These are phyloP conservation scores for Amylostereum chailletii DNA, from an alignment of 1,284 basidiomycete genomes.

Conservation along the genomic window DNA sequence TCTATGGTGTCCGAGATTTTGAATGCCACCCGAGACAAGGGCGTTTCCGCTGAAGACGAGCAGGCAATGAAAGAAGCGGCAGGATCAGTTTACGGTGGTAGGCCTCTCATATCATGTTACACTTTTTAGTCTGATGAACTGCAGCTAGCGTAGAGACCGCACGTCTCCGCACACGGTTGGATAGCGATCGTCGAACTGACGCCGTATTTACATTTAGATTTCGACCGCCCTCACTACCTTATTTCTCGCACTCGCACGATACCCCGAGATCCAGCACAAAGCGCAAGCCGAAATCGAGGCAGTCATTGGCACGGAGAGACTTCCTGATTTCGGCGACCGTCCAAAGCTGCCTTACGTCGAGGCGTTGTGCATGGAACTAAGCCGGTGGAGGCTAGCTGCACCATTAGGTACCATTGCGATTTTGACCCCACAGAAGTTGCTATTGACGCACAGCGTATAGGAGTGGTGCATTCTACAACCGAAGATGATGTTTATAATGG, in stretches of 20 bases:
- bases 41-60: too few species aligned
- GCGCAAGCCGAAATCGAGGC: slow-evolving; percentile 19
- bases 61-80: too few species aligned
- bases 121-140: too few species aligned
- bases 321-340: slow-evolving; percentile 19
- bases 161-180: background rate
- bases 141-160: background rate
- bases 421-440: too few species aligned
- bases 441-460: too few species aligned
- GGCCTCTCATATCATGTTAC: too few species aligned
- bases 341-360: slow-evolving; percentile 17
- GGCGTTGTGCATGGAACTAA: slow-evolving; percentile 17
- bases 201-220: background rate
- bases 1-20: too few species aligned
- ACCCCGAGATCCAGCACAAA: slow-evolving; percentile 13
- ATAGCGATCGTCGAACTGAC: background rate
- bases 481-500: background rate
- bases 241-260: slow-evolving; percentile 8
- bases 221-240: slow-evolving; percentile 3
- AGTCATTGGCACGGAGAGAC: slow-evolving; percentile 12
- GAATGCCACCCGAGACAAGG: too few species aligned
- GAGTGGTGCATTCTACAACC: background rate
- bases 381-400: slow-evolving; percentile 15
- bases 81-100: too few species aligned
- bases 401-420: background rate